These are phyloP conservation scores for Butyriboletus loyo DNA, from an alignment of 768 basidiomycete species.

Conservation along the genomic window DNA sequence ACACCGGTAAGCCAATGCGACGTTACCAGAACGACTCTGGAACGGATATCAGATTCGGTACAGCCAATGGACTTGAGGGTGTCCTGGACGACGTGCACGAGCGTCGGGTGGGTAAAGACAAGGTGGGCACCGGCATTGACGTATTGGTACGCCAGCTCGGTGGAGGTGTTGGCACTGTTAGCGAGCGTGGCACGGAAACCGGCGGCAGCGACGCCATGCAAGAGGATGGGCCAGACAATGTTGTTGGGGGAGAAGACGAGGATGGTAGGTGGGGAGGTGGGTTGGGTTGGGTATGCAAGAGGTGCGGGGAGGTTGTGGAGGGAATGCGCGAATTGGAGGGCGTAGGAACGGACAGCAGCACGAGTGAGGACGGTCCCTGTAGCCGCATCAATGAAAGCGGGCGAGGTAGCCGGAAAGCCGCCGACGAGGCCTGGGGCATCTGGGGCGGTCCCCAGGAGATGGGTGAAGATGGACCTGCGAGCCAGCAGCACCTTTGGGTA, in stretches of 20 bases:
- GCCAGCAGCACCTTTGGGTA: constrained; percentile 18
- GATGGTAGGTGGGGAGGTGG: constrained; percentile 40
- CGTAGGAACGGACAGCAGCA: constrained; percentile 46
- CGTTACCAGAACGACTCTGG: constrained; percentile 56
- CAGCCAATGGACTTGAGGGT: constrained; percentile 55
- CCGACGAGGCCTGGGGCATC: constrained; percentile 34
- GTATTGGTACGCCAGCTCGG: constrained; percentile 73
- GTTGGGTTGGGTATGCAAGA: constrained; percentile 48
- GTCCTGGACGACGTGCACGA: constrained; percentile 51
- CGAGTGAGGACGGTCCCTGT: constrained; percentile 58
- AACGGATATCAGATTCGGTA: constrained; percentile 43
- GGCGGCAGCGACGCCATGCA: constrained; percentile 53
- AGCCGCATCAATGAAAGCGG: constrained; percentile 66
- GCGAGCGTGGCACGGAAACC: constrained; percentile 69
- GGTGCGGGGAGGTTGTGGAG: constrained; percentile 44
- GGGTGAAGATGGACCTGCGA: constrained; percentile 32
- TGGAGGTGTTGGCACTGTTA: constrained; percentile 65
- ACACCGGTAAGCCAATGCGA: constrained; percentile 42
- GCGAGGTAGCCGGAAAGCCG: constrained; percentile 39
- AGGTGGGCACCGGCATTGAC: constrained; percentile 60
- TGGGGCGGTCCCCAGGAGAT: constrained; percentile 21
- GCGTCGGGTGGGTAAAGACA: constrained; percentile 62
- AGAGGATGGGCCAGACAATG: constrained; percentile 49
- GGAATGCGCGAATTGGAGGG: constrained; percentile 58
- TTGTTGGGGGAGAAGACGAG: constrained; percentile 72